A percentile compares a stretch with the other conserved stretches of the same genome.
Evolutionary conservation across 192 early-diverging fungal species (phyloP).

Genomic region (Podila verticillata): DNA sequence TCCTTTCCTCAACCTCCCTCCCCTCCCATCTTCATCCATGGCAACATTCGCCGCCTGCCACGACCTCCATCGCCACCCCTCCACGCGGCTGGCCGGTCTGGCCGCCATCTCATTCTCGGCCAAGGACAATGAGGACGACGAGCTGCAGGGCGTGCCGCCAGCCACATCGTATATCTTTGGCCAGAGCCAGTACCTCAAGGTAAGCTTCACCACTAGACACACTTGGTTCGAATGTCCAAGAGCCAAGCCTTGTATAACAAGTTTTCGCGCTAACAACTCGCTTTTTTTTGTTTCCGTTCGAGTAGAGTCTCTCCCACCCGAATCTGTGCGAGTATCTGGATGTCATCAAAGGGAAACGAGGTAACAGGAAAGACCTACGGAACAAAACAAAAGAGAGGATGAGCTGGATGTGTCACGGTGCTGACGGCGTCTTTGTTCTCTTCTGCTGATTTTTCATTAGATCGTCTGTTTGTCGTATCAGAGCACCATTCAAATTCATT

Average conservation of each 20-base stretch:
- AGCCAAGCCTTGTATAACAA: not conserved
- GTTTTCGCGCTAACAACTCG: not conserved
- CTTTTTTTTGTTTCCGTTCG: not conserved
- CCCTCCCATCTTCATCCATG: constrained; percentile 9
- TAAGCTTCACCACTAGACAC: not conserved
- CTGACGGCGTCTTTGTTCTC: not conserved
- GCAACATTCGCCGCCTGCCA: constrained; percentile 45
- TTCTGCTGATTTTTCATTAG: constrained; percentile 22
- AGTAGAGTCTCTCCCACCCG: constrained; percentile 65
- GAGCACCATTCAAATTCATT: constrained; percentile 53
- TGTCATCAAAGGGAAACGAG: constrained; percentile 69
- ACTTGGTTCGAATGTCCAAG: not conserved
- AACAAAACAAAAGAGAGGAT: not conserved
- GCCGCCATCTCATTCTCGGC: constrained; percentile 52
- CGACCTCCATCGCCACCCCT: constrained; percentile 43
- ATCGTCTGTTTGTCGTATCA: constrained; percentile 65
- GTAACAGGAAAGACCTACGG: constrained; percentile 15
- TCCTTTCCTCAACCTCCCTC: not conserved
- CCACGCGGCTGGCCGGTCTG: constrained; percentile 36
- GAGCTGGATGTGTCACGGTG: too few relatives aligned
- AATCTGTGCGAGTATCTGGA: constrained; percentile 72
- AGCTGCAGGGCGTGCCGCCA: constrained; percentile 37
- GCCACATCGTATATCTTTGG: constrained; percentile 44
- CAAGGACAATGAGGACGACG: constrained; percentile 45
- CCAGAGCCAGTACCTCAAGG: constrained; percentile 44